Percentiles rank a stretch among this genome's conserved stretches.
These are phyloP conservation scores for Trypanosoma platydactyli DNA, from an alignment of 208 protist species.

Conservation along the genomic window DNA sequence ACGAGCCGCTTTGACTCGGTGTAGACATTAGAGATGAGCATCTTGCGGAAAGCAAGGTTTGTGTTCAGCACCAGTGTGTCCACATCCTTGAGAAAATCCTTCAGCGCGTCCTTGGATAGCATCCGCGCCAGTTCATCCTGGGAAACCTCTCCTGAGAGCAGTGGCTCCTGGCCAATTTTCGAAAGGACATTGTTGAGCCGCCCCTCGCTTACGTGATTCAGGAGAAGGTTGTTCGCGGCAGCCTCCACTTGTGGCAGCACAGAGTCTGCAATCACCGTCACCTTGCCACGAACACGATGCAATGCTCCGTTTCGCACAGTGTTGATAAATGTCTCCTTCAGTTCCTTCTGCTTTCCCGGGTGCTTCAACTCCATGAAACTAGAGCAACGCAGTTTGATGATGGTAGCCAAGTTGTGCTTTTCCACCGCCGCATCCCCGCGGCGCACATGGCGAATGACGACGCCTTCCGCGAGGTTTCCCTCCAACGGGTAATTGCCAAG, in stretches of 20 bases:
- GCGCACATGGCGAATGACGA: slow-evolving; percentile 82
- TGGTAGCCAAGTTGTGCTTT: slow-evolving; percentile 72
- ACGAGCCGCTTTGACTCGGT: slow-evolving; percentile 66
- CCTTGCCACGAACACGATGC: slow-evolving; percentile 57
- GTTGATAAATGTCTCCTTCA: slow-evolving; percentile 87
- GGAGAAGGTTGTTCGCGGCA: slow-evolving; percentile 71
- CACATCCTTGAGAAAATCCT: slow-evolving; percentile 89
- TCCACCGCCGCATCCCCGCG: slow-evolving; percentile 72
- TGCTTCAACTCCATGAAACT: slow-evolving; percentile 91
- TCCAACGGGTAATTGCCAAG: slow-evolving; percentile 88
- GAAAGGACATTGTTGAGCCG: slow-evolving; percentile 82
- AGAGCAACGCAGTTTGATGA: slow-evolving; percentile 86
- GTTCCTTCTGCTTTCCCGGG: slow-evolving; percentile 88
- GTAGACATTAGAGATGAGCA: slow-evolving; percentile 80
- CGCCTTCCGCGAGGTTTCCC: slow-evolving; percentile 88
- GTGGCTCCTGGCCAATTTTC: slow-evolving; percentile 79
- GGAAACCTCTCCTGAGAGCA: slow-evolving; percentile 60
- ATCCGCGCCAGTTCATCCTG: slow-evolving; percentile 57
- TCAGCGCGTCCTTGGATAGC: slow-evolving; percentile 86
- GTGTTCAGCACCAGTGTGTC: slow-evolving; percentile 81
- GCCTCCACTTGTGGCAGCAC: slow-evolving; percentile 84
- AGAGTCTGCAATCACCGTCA: slow-evolving; percentile 71
- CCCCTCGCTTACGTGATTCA: slow-evolving; percentile 86
- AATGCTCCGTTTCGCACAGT: slow-evolving; percentile 77
- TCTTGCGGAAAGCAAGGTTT: slow-evolving; percentile 72